Evolutionary conservation across 2,329 filamentous ascomycete genomes (phyloP), one percentile per base, ranked within the genome.

Genomic region (Helotiales sp.): DNA sequence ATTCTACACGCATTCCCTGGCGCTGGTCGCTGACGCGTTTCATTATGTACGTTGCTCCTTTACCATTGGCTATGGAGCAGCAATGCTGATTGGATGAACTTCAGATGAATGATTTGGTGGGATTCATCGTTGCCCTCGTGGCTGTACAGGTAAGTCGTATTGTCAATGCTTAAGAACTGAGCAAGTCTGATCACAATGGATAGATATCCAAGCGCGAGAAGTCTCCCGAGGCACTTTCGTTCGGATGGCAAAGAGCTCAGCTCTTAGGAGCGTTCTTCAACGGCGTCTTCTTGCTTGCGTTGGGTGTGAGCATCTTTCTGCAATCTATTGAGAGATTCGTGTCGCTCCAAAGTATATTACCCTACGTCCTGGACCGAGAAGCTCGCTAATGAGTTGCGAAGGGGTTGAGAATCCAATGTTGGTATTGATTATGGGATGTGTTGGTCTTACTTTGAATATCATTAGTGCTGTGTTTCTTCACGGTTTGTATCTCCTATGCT

Each of bases 261-360:
- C 71, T 91, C 1, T 76, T 93, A 0, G 89, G 89, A 5, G 87
- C 88, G 22, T 93, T 93, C 72, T 93, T 92, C 79, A 93, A 93
- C 66, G 89, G 89, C 13, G 85, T 87, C 1, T 89, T 93, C 58
- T 78, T 93, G 1, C 72, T 91, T 15, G 88, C 87, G 0, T 75
- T 93, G 2, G 87, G 87, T 1, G 72, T 91, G 33, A 90, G 87
- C 70, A 89, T 92, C 50, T 80, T 88, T 31, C 74, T 92, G 2
- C 89, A 92, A 68, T 86, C 88, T 0, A 79, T 92, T 51, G 87
- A 92, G 71, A 78, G 88, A 33, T 90, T 90, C 66, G 77, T 87
- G 19, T 74, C 79, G 3, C 68, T 87, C 3, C 71, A 82, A 60
- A 72, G 81, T 84, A 67, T 60, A 77, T 70, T 9, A n/a, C 13